A percentile compares a stretch with the other conserved stretches of the same genome.
phyloP scores from a whole-genome alignment of 306 rosid species.

The Cicer chorassanicum region DNA sequence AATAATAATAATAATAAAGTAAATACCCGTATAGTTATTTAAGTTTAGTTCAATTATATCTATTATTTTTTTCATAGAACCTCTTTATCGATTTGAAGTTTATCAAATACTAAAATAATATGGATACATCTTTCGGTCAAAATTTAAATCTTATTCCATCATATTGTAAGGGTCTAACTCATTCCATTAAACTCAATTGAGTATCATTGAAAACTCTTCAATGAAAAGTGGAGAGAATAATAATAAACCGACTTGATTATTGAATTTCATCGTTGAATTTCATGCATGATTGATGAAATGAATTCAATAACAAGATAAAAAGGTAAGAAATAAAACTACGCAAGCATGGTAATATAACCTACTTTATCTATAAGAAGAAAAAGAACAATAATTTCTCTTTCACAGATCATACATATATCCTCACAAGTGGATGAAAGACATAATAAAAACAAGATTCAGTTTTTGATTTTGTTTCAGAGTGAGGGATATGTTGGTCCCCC shows the following conservation, averaged over 20 bases:
- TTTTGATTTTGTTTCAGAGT: conserved; percentile 45
- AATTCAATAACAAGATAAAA: not conserved
- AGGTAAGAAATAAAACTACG: not conserved
- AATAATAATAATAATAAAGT: no score
- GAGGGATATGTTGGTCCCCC: conserved; percentile 58
- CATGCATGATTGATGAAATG: not conserved
- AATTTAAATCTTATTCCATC: no score
- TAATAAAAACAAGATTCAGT: conserved; percentile 33
- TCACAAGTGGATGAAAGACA: conserved; percentile 22
- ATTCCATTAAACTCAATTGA: not conserved
- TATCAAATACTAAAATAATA: no score
- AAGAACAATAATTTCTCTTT: not conserved
- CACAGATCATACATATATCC: not conserved
- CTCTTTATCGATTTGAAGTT: no score
- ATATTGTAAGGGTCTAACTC: no score
- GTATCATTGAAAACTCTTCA: not conserved
- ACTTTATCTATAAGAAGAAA: not conserved
- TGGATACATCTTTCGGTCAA: no score
- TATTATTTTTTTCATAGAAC: no score
- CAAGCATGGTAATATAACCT: not conserved
- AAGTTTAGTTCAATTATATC: no score
- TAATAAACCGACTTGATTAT: not conserved
- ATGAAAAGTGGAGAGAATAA: not conserved
- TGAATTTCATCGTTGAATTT: not conserved
- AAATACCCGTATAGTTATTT: no score